These are phyloP conservation scores for Neonectria sp. DNA, from an alignment of 2,329 filamentous ascomycete genomes.

Conservation along the genomic window DNA sequence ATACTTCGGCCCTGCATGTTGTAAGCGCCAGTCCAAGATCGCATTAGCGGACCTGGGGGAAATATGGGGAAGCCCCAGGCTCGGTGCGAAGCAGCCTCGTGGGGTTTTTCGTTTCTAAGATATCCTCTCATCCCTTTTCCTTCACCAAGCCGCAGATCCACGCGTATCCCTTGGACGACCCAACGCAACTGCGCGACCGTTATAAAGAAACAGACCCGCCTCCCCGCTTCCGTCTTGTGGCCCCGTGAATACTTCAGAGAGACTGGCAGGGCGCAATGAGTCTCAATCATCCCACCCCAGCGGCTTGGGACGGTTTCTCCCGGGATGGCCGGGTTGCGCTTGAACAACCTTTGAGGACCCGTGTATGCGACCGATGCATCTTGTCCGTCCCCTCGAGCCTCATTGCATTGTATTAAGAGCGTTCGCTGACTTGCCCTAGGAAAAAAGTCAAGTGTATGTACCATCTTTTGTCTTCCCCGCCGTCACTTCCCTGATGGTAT, in stretches of 20 bases:
- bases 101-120: too few species aligned
- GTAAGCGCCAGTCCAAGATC: not conserved
- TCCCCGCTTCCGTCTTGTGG: not conserved
- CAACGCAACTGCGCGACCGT: too few species aligned
- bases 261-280: slow-evolving; percentile 1
- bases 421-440: not conserved
- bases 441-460: slow-evolving; percentile 4
- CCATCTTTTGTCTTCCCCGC: slow-evolving; percentile 1
- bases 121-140: too few species aligned
- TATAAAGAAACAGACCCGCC: too few species aligned
- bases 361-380: slow-evolving; percentile 4
- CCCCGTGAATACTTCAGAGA: slow-evolving; percentile 4
- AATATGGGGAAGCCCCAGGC: not conserved
- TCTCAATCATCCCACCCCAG: not conserved
- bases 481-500: slow-evolving; percentile 3
- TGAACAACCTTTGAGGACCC: slow-evolving; percentile 1
- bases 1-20: slow-evolving; percentile 2
- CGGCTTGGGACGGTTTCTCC: slow-evolving; percentile 2
- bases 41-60: not conserved
- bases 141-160: too few species aligned
- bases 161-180: too few species aligned
- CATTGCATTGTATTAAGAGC: slow-evolving; percentile 2
- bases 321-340: not conserved
- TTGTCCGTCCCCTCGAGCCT: slow-evolving; percentile 1
- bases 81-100: not conserved